Base-by-base conservation (phyloP, 768 basidiomycete genomes). In the Pleurotus platypus region DNA sequence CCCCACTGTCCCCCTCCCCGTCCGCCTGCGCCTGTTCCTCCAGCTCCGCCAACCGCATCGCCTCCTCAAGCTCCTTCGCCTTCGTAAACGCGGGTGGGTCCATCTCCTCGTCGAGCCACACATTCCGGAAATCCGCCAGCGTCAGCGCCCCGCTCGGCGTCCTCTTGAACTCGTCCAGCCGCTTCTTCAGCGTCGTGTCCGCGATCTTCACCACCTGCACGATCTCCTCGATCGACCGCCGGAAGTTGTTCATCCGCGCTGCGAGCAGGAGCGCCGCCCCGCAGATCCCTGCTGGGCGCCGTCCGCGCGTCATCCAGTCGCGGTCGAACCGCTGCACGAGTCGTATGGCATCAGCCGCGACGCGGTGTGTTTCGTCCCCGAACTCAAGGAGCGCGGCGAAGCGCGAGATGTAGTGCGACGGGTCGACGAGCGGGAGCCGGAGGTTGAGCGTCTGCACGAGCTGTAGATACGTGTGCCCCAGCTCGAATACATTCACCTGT, bases 141-240 rank as follows among this genome's bases (percentile, higher is more conserved):
- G 94, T 95, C 64, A 98, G 72, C 38, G 80, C 78, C 11, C 92
- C 94, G 64, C 90, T 92, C 0, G 89, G 86, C 1, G 94, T 98
- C 63, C 83, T 84, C 67, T 87, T 92, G 78, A 99, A 99, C 73
- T 99, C 97, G 22, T 94, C 90, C 13, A 99, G 75, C 15, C 97
- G 84, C 70, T 96, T 98, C 73, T 87, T 86, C 43, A 99, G 72
- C 3, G 97, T 99, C 9, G 86, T 87, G 65, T 98, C 94, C 16
- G 94, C 93, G 62, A 98, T 97, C 74, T 98, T 99, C 62, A 98
- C 97, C 13, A 99, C 94, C 67, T 99, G 97, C 16, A 98, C 94
- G 47, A 99, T 90, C 71, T 99, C 97, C 67, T 95, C 91, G 9
- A 98, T 80, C 22, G 89, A 92, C 46, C 97, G 78, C 43, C 95